phyloP scores from a whole-genome alignment of 345 rosid species.

The Hibiscus trionum region DNA sequence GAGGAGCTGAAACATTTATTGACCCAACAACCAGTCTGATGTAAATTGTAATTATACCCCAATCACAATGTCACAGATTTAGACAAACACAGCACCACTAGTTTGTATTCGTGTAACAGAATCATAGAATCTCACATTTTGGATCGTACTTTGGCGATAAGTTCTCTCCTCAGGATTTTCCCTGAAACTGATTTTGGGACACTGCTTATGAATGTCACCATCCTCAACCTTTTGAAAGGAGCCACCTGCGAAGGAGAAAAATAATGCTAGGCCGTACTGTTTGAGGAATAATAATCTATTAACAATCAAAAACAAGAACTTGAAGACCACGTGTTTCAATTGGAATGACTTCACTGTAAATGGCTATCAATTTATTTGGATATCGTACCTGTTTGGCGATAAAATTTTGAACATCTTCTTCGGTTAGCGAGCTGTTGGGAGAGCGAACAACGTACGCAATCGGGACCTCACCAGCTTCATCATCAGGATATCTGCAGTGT shows the following conservation, averaged over 20 bases:
- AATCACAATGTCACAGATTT: neutral
- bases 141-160: neutral
- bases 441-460: slow-evolving; percentile 73
- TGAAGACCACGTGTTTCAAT: neutral
- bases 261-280: too few relatives aligned
- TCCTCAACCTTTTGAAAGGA: neutral
- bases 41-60: neutral
- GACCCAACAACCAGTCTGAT: neutral
- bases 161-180: neutral
- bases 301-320: neutral
- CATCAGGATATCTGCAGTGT: slow-evolving; percentile 64
- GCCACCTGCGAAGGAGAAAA: neutral
- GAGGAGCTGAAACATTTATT: neutral
- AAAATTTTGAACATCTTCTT: neutral
- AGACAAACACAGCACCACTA: neutral
- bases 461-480: slow-evolving; percentile 95
- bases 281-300: neutral
- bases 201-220: neutral
- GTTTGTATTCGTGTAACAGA: neutral
- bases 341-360: neutral
- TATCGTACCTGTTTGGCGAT: neutral
- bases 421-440: slow-evolving; percentile 55
- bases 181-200: neutral
- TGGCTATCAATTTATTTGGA: neutral
- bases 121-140: neutral